Percentiles rank a stretch among this genome's conserved stretches.
These are phyloP conservation scores for Haplosporangium sp. DNA, from an alignment of 371 early-diverging fungal genomes.

Conservation along the genomic window DNA sequence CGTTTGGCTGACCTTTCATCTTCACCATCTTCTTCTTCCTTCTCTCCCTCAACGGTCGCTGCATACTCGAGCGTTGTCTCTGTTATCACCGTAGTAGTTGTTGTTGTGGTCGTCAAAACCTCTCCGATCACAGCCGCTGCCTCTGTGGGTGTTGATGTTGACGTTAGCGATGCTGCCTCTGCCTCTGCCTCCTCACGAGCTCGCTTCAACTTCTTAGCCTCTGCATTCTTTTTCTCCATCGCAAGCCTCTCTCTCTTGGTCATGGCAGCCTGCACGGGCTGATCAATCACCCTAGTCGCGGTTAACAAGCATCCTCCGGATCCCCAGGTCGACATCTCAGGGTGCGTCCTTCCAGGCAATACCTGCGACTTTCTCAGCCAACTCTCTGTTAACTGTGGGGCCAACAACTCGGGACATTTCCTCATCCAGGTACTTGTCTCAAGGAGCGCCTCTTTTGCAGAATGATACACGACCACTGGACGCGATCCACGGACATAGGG, in stretches of 20 bases:
- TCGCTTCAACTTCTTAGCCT: constrained; percentile 50
- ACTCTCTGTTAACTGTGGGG: constrained; percentile 87
- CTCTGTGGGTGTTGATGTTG: background rate
- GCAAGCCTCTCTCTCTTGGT: constrained; percentile 45
- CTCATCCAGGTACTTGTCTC: constrained; percentile 80
- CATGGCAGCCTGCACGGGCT: constrained; percentile 48
- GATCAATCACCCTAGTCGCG: constrained; percentile 72
- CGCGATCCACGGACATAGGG: constrained; percentile 84
- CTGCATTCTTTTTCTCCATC: constrained; percentile 43
- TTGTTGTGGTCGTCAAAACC: background rate
- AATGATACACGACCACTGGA: constrained; percentile 87
- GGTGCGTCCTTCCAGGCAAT: constrained; percentile 90
- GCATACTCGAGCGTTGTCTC: background rate
- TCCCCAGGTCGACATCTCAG: constrained; percentile 90
- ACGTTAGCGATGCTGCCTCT: background rate
- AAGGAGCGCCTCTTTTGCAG: constrained; percentile 84
- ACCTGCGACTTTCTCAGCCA: constrained; percentile 92
- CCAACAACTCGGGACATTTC: constrained; percentile 73
- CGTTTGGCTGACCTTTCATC: constrained; percentile 15
- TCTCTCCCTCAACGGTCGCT: background rate
- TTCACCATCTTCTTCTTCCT: background rate
- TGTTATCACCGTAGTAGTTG: background rate
- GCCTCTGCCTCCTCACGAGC: constrained; percentile 29
- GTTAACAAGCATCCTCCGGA: constrained; percentile 88
- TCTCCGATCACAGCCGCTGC: background rate